A percentile compares a stretch with the other conserved stretches of the same genome.
Evolutionary conservation across 2,329 filamentous ascomycete genomes (phyloP).

Genomic region (Ceratocystis cacaofunesta): DNA sequence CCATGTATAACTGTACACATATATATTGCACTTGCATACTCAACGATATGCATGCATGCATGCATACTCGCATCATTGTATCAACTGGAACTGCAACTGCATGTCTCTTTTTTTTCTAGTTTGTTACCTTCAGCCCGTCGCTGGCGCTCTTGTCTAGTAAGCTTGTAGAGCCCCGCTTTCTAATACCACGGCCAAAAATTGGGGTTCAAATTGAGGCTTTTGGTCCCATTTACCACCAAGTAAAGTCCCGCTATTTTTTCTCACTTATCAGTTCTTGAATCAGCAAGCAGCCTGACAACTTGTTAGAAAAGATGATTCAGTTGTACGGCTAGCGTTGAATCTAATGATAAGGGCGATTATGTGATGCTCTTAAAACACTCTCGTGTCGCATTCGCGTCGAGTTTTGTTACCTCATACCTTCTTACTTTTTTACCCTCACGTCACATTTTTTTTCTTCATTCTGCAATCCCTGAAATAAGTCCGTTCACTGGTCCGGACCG

Average conservation of each 20-base stretch:
- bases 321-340: too few species aligned
- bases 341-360: background rate
- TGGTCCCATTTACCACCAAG: background rate
- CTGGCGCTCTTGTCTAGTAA: background rate
- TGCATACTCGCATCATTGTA: background rate
- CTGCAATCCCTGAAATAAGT: background rate
- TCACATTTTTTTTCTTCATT: background rate
- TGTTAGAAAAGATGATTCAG: too few species aligned
- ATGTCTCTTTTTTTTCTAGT: background rate
- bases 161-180: background rate
- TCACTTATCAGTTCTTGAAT: background rate
- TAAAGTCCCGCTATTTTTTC: background rate
- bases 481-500: conserved; percentile 3
- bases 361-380: background rate
- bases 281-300: background rate
- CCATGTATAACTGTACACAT: background rate
- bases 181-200: background rate
- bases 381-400: background rate
- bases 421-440: background rate
- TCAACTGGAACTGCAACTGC: too few species aligned
- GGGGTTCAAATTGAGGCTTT: background rate
- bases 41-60: background rate
- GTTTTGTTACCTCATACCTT: background rate
- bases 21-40: background rate
- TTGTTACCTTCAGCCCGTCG: conserved; percentile 1